Evolutionary conservation across 306 rosid species (phyloP).

Genomic region (Lithocarpus polystachyus): DNA sequence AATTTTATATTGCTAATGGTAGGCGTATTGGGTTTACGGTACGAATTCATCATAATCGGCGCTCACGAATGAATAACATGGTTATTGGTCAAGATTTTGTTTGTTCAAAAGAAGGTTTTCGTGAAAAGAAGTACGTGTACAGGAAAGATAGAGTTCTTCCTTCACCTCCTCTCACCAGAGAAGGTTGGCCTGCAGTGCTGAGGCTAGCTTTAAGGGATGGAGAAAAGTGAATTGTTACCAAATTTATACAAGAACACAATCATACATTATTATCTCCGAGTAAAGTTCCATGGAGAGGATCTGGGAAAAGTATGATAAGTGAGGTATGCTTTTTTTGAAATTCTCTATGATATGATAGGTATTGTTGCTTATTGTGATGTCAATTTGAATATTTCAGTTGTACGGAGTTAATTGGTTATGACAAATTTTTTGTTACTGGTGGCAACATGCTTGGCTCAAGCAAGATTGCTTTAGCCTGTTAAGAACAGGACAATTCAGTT

Average conservation of each 20-base stretch:
- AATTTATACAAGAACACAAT: slow-evolving; percentile 63
- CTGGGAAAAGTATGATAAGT: slow-evolving; percentile 53
- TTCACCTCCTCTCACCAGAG: slow-evolving; percentile 66
- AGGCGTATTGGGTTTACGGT: slow-evolving; percentile 58
- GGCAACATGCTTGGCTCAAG: neutral
- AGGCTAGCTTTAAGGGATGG: slow-evolving; percentile 62
- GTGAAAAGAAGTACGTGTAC: slow-evolving; percentile 64
- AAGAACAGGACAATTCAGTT: neutral
- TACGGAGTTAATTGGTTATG: neutral
- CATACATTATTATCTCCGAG: slow-evolving; percentile 66
- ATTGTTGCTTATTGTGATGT: too few relatives aligned
- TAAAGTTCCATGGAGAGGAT: slow-evolving; percentile 69
- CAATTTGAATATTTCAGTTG: too few relatives aligned
- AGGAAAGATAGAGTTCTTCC: slow-evolving; percentile 76
- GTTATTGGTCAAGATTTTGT: slow-evolving; percentile 81
- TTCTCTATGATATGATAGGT: neutral
- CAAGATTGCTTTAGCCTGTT: neutral
- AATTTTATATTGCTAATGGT: slow-evolving; percentile 56
- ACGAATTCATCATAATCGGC: slow-evolving; percentile 79
- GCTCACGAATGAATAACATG: slow-evolving; percentile 62
- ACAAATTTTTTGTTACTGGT: neutral
- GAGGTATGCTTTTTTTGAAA: slow-evolving; percentile 49
- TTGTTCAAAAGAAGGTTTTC: slow-evolving; percentile 76
- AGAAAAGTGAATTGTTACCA: slow-evolving; percentile 67
- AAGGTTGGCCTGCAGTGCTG: slow-evolving; percentile 78